These are phyloP conservation scores for Fusarium odoratissimum DNA, from an alignment of 2,329 filamentous ascomycete species.

Conservation along the genomic window DNA sequence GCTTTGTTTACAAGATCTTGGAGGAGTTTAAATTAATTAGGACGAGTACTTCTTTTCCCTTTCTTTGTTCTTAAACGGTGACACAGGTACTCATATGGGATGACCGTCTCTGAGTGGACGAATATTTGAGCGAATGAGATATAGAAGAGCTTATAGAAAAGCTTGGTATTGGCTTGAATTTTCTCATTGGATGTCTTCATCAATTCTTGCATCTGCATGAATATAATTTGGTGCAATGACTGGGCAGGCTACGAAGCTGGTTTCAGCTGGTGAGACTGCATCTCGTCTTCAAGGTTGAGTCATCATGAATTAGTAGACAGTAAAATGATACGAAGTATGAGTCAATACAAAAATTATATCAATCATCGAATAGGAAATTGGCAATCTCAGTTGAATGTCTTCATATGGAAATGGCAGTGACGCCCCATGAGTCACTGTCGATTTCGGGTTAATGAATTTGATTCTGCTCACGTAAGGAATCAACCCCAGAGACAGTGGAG, in stretches of 20 bases:
- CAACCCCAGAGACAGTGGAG: constrained; percentile 19
- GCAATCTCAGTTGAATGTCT: neutral
- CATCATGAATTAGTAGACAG: neutral
- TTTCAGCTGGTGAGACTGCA: neutral
- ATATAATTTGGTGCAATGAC: neutral
- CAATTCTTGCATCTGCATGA: neutral
- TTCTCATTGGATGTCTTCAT: neutral
- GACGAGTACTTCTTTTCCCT: neutral
- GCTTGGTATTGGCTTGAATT: neutral
- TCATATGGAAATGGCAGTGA: constrained; percentile 16
- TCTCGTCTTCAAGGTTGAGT: constrained; percentile 5
- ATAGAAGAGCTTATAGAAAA: neutral
- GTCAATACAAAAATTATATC: constrained; percentile 3
- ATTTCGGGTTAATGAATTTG: constrained; percentile 20
- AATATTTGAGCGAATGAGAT: neutral
- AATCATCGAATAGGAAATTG: neutral
- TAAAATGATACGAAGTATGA: constrained; percentile 4
- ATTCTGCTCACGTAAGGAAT: constrained; percentile 35
- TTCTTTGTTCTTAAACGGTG: constrained; percentile 7
- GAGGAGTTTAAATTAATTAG: constrained; percentile 11
- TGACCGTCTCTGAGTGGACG: neutral
- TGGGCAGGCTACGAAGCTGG: neutral
- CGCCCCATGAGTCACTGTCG: constrained; percentile 34
- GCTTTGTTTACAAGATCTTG: constrained; percentile 16
- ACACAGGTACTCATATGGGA: neutral